These are phyloP conservation scores for Paramecium octaurelia DNA, from an alignment of 73 alveolate genomes.

Conservation along the genomic window DNA sequence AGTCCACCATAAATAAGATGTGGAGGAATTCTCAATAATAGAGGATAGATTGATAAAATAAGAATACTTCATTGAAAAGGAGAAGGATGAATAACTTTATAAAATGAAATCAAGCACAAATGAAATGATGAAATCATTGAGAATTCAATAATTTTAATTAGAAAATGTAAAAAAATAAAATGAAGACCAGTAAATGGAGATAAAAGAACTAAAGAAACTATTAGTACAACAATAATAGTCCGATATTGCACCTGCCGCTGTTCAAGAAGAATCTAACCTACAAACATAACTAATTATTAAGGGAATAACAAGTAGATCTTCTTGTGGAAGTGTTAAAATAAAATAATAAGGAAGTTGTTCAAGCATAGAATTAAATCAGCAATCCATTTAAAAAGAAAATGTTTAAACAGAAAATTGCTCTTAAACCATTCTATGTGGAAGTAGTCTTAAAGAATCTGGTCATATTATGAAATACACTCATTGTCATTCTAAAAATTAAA, in stretches of 20 bases:
- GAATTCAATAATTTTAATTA: neutral
- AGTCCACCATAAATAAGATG: neutral
- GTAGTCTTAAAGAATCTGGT: neutral
- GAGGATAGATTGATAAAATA: neutral
- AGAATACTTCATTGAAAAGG: neutral
- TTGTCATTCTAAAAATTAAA: constrained; percentile 1
- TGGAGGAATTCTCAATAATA: neutral
- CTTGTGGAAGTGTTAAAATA: neutral
- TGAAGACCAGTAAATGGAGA: neutral
- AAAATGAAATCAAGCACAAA: neutral
- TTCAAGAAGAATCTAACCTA: neutral
- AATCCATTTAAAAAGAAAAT: neutral
- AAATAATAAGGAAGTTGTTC: neutral
- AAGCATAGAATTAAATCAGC: neutral
- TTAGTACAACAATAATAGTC: neutral
- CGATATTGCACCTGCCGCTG: neutral
- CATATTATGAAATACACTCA: neutral
- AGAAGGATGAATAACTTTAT: neutral
- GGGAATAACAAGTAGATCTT: neutral
- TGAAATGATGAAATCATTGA: neutral
- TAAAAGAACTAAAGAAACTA: neutral
- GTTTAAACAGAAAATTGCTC: neutral
- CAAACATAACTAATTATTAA: neutral
- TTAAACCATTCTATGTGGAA: neutral
- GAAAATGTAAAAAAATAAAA: neutral